A percentile compares a stretch with the other conserved stretches of the same genome.
Evolutionary conservation across 441 rosid genomes (phyloP).

Genomic region (Breynia disticha): DNA sequence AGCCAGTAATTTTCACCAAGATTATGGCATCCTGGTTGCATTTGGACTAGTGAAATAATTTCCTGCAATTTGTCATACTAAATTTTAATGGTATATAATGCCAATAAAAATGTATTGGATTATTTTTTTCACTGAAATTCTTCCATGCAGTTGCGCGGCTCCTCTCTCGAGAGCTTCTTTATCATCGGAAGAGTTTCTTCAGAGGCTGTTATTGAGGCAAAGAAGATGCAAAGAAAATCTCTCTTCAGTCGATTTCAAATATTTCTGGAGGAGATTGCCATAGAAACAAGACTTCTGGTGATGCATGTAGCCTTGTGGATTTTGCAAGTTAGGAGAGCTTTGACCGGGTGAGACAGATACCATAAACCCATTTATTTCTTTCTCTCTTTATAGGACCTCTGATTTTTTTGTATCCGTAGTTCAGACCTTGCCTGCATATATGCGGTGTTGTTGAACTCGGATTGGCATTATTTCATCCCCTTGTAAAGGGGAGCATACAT

Average conservation of each 20-base stretch:
- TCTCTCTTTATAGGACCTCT: too few species aligned
- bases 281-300: constrained; percentile 54
- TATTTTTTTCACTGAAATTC: constrained; percentile 9
- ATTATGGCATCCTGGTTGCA: too few species aligned
- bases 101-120: constrained; percentile 1
- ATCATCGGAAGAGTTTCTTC: constrained; percentile 81
- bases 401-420: not conserved
- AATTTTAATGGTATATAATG: not conserved
- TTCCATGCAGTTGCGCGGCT: constrained; percentile 50
- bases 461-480: too few species aligned
- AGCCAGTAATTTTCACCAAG: too few species aligned
- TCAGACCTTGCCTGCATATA: too few species aligned
- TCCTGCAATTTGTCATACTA: not conserved
- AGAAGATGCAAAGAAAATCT: constrained; percentile 46
- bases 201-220: constrained; percentile 76
- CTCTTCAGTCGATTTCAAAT: constrained; percentile 33
- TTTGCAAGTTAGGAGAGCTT: constrained; percentile 48
- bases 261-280: constrained; percentile 52
- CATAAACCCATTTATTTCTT: not conserved
- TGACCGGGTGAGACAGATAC: constrained; percentile 23
- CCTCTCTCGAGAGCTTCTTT: constrained; percentile 63
- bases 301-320: constrained; percentile 67
- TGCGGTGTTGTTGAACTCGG: too few species aligned
- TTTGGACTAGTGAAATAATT: too few species aligned
- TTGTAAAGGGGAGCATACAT: too few species aligned